Evolutionary conservation across 2,329 filamentous ascomycete genomes (phyloP).

Genomic region (Chaetoscypha palmicola): DNA sequence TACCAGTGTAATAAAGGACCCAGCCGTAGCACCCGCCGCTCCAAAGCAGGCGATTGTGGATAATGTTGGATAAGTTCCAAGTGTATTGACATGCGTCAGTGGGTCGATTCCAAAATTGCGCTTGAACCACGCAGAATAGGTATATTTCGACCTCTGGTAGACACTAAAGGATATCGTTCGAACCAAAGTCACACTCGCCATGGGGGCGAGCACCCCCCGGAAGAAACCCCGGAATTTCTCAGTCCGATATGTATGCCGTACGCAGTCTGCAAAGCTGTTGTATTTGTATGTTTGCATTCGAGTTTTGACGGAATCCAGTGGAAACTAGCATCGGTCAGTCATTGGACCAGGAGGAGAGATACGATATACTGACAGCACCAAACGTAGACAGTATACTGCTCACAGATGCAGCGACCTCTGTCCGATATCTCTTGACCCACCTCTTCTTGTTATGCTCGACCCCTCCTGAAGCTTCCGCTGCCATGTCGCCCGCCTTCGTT

Average conservation of each 20-base stretch:
- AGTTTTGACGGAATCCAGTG: conserved; percentile 82
- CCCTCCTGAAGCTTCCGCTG: conserved; percentile 8
- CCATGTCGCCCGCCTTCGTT: conserved; percentile 2
- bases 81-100: conserved; percentile 62
- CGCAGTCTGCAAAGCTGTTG: conserved; percentile 65
- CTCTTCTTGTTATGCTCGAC: conserved; percentile 34
- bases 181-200: conserved; percentile 70
- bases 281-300: conserved; percentile 85
- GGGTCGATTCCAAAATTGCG: conserved; percentile 62
- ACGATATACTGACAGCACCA: conserved; percentile 45
- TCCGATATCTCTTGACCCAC: conserved; percentile 71
- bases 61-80: conserved; percentile 63
- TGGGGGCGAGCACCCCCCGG: conserved; percentile 72
- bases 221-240: conserved; percentile 75
- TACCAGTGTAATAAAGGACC: conserved; percentile 70
- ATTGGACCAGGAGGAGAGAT: background rate
- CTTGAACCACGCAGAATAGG: conserved; percentile 64
- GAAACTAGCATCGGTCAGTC: conserved; percentile 45
- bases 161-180: conserved; percentile 74
- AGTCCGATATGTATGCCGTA: conserved; percentile 65
- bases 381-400: conserved; percentile 74
- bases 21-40: conserved; percentile 69
- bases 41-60: conserved; percentile 72
- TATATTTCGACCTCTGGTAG: conserved; percentile 71
- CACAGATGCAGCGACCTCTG: conserved; percentile 70